Conservation (phyloP, 2,329 filamentous ascomycete species). For the Ceratocystis colombiana region DNA sequence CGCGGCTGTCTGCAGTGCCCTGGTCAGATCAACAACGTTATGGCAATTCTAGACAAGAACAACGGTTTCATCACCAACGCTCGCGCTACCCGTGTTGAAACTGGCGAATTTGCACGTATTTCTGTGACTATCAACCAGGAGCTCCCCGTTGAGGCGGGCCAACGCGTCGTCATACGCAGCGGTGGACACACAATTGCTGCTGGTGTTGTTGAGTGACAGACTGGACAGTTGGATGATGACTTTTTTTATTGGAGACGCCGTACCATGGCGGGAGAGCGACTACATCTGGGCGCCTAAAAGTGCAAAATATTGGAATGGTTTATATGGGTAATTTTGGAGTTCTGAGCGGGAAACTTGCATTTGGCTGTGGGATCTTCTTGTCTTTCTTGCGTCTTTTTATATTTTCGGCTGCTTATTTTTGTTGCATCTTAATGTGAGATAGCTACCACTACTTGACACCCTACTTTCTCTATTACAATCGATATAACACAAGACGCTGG, state of each 20-base stretch:
- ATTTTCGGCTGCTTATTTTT: background rate
- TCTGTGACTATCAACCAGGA: slow-evolving; percentile 62
- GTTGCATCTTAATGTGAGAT: too few species aligned
- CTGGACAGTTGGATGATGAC: background rate
- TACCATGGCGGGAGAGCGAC: background rate
- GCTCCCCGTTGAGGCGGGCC: slow-evolving; percentile 69
- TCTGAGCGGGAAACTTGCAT: background rate
- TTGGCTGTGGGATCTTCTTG: background rate
- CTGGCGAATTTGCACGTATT: slow-evolving; percentile 66
- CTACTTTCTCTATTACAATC: too few species aligned
- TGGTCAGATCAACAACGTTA: slow-evolving; percentile 61
- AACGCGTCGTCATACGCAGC: slow-evolving; percentile 68
- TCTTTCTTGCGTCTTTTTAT: background rate
- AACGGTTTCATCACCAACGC: slow-evolving; percentile 69
- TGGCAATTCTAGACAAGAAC: slow-evolving; percentile 67
- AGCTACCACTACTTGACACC: too few species aligned
- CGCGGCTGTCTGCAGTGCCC: slow-evolving; percentile 70
- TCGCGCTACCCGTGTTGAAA: slow-evolving; percentile 73
- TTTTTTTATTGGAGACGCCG: background rate
- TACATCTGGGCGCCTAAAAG: background rate
- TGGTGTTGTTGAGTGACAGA: slow-evolving; percentile 62
- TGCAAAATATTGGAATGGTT: slow-evolving; percentile 1
- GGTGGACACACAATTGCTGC: slow-evolving; percentile 79
- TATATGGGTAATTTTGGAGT: slow-evolving; percentile 9
- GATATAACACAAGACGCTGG: too few species aligned